A percentile compares a stretch with the other conserved stretches of the same genome.
Conservation (phyloP, 352 stramenopile species). For the Pythium phragmitis region DNA sequence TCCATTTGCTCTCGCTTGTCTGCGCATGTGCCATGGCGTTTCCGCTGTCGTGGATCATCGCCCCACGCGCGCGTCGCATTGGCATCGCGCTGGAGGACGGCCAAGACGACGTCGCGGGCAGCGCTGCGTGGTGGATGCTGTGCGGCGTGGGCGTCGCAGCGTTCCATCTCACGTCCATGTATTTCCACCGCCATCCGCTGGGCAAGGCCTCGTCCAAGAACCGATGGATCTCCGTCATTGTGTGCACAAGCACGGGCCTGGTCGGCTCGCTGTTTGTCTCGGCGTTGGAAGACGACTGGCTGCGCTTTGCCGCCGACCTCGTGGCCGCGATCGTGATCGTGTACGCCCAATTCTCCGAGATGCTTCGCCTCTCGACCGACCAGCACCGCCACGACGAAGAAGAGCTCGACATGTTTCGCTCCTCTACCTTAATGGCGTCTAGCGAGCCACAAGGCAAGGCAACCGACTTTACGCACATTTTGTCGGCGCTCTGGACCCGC, state of each 20-base stretch:
- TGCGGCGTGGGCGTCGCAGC: slow-evolving; percentile 22
- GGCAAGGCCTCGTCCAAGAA: slow-evolving; percentile 29
- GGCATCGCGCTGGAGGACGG: slow-evolving; percentile 25
- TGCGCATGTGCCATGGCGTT: slow-evolving; percentile 31
- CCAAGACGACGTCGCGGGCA: background rate
- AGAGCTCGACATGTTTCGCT: slow-evolving; percentile 50
- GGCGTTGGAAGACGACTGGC: slow-evolving; percentile 46
- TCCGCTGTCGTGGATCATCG: slow-evolving; percentile 36
- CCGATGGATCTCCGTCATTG: slow-evolving; percentile 37
- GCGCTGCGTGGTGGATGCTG: slow-evolving; percentile 23
- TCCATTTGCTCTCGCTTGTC: slow-evolving; percentile 41
- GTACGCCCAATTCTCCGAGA: slow-evolving; percentile 43
- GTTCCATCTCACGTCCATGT: slow-evolving; percentile 31
- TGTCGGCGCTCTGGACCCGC: slow-evolving; percentile 48
- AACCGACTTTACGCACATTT: slow-evolving; percentile 27
- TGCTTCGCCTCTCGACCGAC: slow-evolving; percentile 25
- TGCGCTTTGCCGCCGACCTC: slow-evolving; percentile 42
- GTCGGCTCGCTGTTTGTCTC: slow-evolving; percentile 37
- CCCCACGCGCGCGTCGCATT: slow-evolving; percentile 31
- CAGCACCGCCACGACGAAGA: slow-evolving; percentile 23
- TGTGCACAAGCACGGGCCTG: slow-evolving; percentile 41
- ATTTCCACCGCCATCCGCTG: slow-evolving; percentile 31
- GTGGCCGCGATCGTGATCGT: slow-evolving; percentile 47
- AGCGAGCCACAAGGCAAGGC: slow-evolving; percentile 4
- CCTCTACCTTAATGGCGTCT: slow-evolving; percentile 3